Evolutionary conservation across 2,329 filamentous ascomycete genomes (phyloP).

Genomic region (Curvularia sp.): DNA sequence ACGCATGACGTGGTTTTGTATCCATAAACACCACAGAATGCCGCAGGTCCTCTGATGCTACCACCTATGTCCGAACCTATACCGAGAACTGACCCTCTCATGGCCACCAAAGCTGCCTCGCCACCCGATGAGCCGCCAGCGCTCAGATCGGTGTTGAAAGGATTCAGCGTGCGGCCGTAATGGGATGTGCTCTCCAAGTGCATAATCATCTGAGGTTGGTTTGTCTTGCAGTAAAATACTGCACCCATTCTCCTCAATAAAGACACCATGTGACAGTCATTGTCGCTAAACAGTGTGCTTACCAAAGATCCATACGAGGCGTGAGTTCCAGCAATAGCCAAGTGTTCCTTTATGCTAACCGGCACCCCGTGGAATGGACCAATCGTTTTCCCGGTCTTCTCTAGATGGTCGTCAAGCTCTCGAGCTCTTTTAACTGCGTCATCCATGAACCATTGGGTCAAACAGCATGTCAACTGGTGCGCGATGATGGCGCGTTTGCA

Average conservation of each 20-base stretch:
- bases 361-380: constrained; percentile 58
- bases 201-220: constrained; percentile 60
- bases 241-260: constrained; percentile 62
- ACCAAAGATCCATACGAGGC: constrained; percentile 62
- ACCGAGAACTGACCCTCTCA: constrained; percentile 30
- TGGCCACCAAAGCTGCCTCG: constrained; percentile 30
- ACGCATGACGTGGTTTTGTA: constrained; percentile 34
- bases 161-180: constrained; percentile 52
- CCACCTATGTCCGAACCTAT: constrained; percentile 39
- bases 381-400: constrained; percentile 27
- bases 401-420: constrained; percentile 54
- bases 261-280: constrained; percentile 63
- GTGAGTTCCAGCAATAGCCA: constrained; percentile 58
- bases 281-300: constrained; percentile 55
- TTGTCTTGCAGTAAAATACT: constrained; percentile 60
- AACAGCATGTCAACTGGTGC: constrained; percentile 27
- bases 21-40: constrained; percentile 38
- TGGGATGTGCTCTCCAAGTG: constrained; percentile 64
- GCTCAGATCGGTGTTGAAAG: constrained; percentile 54
- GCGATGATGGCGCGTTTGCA: constrained; percentile 30
- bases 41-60: constrained; percentile 30
- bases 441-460: constrained; percentile 33
- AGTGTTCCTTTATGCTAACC: constrained; percentile 61
- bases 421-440: constrained; percentile 27
- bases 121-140: constrained; percentile 56